phyloP scores from a whole-genome alignment of 371 early-diverging fungal species.

The Apophysomyces variabilis region DNA sequence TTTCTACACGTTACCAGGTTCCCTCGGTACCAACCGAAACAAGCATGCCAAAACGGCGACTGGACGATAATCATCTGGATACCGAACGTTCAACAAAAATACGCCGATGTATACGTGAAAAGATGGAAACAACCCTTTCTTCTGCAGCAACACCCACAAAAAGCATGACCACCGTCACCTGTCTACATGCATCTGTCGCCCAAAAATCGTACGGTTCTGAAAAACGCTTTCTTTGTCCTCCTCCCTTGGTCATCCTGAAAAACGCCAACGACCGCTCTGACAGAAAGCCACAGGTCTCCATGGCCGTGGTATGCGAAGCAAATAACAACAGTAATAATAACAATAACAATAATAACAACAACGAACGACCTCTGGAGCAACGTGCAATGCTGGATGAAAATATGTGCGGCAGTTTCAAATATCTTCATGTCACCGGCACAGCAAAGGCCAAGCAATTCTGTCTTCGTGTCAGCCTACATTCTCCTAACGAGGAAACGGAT shows the following conservation, averaged over 20 bases:
- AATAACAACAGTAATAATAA: constrained; percentile 34
- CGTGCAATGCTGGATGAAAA: constrained; percentile 60
- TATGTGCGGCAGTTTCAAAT: constrained; percentile 61
- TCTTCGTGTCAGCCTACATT: constrained; percentile 62
- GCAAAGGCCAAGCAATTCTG: constrained; percentile 80
- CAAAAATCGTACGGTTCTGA: constrained; percentile 92
- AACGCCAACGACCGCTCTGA: constrained; percentile 24
- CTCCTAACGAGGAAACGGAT: constrained; percentile 24
- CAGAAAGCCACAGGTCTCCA: constrained; percentile 59
- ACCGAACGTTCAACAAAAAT: constrained; percentile 14
- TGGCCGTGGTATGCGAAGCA: constrained; percentile 67
- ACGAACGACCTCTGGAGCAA: constrained; percentile 56
- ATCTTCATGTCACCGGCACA: constrained; percentile 77
- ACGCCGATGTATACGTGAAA: constrained; percentile 12
- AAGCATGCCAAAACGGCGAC: background rate
- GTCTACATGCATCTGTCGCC: constrained; percentile 72
- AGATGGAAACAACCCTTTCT: background rate
- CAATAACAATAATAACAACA: constrained; percentile 11
- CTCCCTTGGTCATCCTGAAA: too few relatives aligned
- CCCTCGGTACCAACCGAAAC: background rate
- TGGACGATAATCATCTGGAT: constrained; percentile 2
- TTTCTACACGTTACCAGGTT: background rate
- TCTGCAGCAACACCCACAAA: constrained; percentile 8
- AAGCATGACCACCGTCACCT: constrained; percentile 56
- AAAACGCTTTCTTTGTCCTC: constrained; percentile 40